Evolutionary conservation across 345 rosid genomes (phyloP), one percentile per base, ranked within the genome.

Genomic region (Capsella bursapastoris): DNA sequence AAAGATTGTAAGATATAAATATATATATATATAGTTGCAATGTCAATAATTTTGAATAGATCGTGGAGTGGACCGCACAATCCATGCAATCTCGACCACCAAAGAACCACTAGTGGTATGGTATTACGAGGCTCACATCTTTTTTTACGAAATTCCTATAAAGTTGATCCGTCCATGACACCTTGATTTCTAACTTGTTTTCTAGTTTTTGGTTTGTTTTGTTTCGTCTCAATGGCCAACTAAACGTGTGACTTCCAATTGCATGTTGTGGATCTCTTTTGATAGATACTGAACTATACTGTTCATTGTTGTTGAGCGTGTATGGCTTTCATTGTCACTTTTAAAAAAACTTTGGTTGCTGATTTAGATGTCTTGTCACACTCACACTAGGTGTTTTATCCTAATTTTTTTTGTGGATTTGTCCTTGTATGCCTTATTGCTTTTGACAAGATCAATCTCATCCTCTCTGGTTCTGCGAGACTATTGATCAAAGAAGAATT

Each of bases 11-110:
- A 28, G 14, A 56, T 13, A 14, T 29, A 55, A 12, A 28, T 27
- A 14, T 3, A 14, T 27, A 14, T 27, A 15, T 8, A 35, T 9
- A 38, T 14, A 67, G 51, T 53, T 40, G 25, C 29, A 57, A 65
- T 27, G 37, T 15, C 45, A 64, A 60, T 40, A 43, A 6, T 7
- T 3, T 7, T 27, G 1, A 64, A 48, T 40, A 57, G 72, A 57
- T 66, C 31, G 67, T 66, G 73, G 53, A 58, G 55, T 74, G 78
- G 78, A 74, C 78, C 60, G 72, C 66, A 57, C 53, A 66, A 58
- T 37, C 72, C 51, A 74, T 74, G 78, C 78, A 66, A 16, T 11
- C 11, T 48, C 25, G 4, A 58, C 72, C 55, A 74, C 67, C 78
- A 8, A 66, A 66, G 18, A 58, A 13, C 27, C 53, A 61, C 72